Conservation (phyloP, 73 alveolate genomes). For the Paramecium tetraurelia region DNA sequence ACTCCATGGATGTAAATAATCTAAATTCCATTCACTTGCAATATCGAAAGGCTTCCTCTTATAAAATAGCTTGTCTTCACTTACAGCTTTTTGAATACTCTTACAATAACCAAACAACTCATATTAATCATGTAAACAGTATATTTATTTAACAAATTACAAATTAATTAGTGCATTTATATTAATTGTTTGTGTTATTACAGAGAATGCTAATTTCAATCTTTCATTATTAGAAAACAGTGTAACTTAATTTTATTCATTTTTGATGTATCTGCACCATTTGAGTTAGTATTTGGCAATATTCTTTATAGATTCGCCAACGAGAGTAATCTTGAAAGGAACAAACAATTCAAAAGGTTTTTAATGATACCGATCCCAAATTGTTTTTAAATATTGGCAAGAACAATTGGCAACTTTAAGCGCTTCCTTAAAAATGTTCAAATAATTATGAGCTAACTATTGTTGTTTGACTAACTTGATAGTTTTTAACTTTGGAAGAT, state of each 20-base stretch:
- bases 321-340: background rate
- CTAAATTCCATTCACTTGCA: background rate
- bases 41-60: background rate
- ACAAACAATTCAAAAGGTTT: background rate
- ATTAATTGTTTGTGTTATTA: background rate
- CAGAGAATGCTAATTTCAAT: background rate
- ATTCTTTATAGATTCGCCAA: background rate
- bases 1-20: background rate
- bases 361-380: background rate
- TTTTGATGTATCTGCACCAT: background rate
- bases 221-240: background rate
- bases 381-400: background rate
- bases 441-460: background rate
- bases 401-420: background rate
- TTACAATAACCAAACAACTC: constrained; percentile 19
- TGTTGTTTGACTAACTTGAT: background rate
- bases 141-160: background rate
- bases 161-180: background rate
- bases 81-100: background rate
- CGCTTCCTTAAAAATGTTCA: background rate
- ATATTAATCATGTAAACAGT: background rate
- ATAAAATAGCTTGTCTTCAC: background rate
- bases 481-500: background rate
- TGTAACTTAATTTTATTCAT: background rate
- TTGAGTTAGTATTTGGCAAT: background rate